Evolutionary conservation across 345 rosid genomes (phyloP), one percentile per base, ranked within the genome.

Genomic region (Sonneratia alba): DNA sequence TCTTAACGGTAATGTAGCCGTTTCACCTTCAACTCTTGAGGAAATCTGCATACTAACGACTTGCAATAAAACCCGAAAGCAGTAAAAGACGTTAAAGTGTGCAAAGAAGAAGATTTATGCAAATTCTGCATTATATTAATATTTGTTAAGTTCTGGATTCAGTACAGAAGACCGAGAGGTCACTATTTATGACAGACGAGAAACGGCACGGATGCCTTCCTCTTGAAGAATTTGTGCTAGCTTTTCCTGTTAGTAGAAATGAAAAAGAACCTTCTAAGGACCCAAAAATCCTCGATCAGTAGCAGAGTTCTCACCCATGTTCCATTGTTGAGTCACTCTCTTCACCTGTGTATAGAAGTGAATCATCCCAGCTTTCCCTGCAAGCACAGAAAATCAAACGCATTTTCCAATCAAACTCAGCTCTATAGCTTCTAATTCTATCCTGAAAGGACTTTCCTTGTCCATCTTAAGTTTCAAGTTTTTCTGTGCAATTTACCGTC

Each of bases 321-420:
- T 80, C 89, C 91, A 83, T 74, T 82, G 86, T 76, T 83, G 87
- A 27, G 83, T 78, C 63, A 87, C 87, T 62, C 79, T 85, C 49
- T 87, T 87, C 21, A 81, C 73, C 78, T 77, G 83, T 51, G 91
- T 87, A 78, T 79, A 87, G 74, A 87, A 87, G 36, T 81, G 82
- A 37, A 75, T 36, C 59, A 70, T 22, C 57, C 87, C 85, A 0
- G 82, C 82, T 59, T 84, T 85, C 62, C 92, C 92, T 87, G 82
- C 47, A 68, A 40, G 45, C 70, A 18, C 7, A 34, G 38, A 62
- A 27, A 62, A 12, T 7, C 34, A 21, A 53, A 53, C n/a, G 63
- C 63, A 27, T 27, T 27, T 34, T 24, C 18, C 37, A 15, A 14
- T 27, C 37, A 62, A 36, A 13, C 7, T 11, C 27, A 51, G 36